Evolutionary conservation across 2,329 filamentous ascomycete species (phyloP).

Genomic region (Colletotrichum costaricense): DNA sequence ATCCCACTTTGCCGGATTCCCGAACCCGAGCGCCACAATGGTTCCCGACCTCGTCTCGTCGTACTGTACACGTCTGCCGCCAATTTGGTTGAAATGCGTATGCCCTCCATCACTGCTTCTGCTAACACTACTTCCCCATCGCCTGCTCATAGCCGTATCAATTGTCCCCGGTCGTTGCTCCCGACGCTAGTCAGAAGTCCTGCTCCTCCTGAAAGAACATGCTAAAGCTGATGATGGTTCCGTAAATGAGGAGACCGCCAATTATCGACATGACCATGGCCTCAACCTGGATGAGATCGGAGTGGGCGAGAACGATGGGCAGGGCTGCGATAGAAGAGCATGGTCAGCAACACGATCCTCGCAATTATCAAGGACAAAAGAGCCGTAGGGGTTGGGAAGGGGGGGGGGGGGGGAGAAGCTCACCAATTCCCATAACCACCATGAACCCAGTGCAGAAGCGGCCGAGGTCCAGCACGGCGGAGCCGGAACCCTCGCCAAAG

Average conservation of each 20-base stretch:
- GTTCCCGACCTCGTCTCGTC: constrained; percentile 6
- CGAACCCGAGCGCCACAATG: constrained; percentile 21
- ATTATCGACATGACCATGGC: constrained; percentile 97
- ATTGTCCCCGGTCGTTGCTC: background rate
- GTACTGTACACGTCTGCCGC: constrained; percentile 33
- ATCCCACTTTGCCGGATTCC: constrained; percentile 11
- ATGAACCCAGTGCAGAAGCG: constrained; percentile 95
- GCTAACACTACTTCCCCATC: background rate
- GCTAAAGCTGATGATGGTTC: constrained; percentile 96
- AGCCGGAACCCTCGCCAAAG: constrained; percentile 88
- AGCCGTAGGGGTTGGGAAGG: too few relatives aligned
- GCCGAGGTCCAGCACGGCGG: constrained; percentile 90
- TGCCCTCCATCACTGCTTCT: background rate
- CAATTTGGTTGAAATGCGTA: constrained; percentile 3
- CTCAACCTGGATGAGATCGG: constrained; percentile 81
- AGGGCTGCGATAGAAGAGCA: constrained; percentile 69
- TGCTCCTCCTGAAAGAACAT: constrained; percentile 99
- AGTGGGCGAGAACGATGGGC: constrained; percentile 88
- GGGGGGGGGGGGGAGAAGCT: constrained; percentile 49
- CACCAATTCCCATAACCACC: constrained; percentile 97
- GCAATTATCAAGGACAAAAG: background rate
- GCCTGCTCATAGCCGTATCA: background rate
- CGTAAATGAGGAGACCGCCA: constrained; percentile 94
- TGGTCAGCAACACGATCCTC: constrained; percentile 19
- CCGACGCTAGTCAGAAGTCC: constrained; percentile 75